phyloP scores from a whole-genome alignment of 495 filamentous ascomycete species.

The Trypethelium eluteriae region DNA sequence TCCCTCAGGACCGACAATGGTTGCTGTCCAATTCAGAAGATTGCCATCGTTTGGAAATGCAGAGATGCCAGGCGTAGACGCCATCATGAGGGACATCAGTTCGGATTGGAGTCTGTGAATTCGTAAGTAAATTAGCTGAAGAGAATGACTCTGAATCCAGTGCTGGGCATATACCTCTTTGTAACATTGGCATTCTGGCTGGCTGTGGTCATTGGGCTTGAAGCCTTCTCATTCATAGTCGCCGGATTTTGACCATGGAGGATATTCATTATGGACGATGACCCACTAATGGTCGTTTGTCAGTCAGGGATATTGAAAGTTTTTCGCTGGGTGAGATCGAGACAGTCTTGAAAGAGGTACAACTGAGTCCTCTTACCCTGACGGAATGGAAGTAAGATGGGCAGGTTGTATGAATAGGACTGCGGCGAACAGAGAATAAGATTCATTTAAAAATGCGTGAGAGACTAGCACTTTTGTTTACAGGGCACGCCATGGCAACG shows the following conservation, averaged over 20 bases:
- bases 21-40: slow-evolving; percentile 84
- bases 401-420: not conserved
- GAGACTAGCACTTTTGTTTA: not conserved
- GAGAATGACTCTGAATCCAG: not conserved
- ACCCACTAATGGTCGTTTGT: not conserved
- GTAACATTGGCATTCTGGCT: slow-evolving; percentile 27
- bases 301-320: not conserved
- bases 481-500: slow-evolving; percentile 1
- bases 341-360: not conserved
- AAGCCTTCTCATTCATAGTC: slow-evolving; percentile 7
- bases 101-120: slow-evolving; percentile 77
- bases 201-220: slow-evolving; percentile 12
- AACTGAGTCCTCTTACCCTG: slow-evolving; percentile 2
- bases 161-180: slow-evolving; percentile 26
- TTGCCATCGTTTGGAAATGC: slow-evolving; percentile 93
- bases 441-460: not conserved
- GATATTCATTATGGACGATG: not conserved
- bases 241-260: not conserved
- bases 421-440: not conserved
- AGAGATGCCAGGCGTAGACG: slow-evolving; percentile 83
- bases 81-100: slow-evolving; percentile 96
- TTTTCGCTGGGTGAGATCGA: too few relatives aligned
- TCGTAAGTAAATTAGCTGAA: slow-evolving; percentile 11
- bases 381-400: not conserved
- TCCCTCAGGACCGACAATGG: slow-evolving; percentile 82